phyloP scores from a whole-genome alignment of 2,329 filamentous ascomycete species.

The Colletotrichum lindemuthianum region DNA sequence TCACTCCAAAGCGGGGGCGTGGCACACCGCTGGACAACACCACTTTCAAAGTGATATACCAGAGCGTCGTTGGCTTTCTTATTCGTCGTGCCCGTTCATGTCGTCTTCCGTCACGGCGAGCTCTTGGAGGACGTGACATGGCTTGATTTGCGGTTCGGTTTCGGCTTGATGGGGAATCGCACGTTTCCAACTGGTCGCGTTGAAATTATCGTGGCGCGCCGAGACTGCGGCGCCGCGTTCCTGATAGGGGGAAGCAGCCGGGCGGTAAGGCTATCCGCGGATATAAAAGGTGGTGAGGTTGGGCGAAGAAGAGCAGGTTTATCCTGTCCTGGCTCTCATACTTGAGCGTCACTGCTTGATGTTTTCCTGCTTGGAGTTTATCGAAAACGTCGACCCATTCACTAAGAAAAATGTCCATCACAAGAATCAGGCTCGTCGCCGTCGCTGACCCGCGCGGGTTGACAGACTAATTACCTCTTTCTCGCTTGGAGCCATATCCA shows the following conservation, averaged over 20 bases:
- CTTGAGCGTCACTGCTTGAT: too few relatives aligned
- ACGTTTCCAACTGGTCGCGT: not conserved
- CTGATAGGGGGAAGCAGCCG: constrained; percentile 2
- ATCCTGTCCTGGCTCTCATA: too few relatives aligned
- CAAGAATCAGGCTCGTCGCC: constrained; percentile 29
- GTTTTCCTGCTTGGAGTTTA: too few relatives aligned
- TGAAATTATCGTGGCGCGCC: constrained; percentile 18
- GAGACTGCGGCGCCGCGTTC: constrained; percentile 15
- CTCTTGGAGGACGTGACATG: not conserved
- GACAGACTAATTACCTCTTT: too few relatives aligned
- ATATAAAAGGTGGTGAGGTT: constrained; percentile 3
- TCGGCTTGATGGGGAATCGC: not conserved
- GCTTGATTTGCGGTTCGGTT: not conserved
- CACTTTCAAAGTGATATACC: too few relatives aligned
- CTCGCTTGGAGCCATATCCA: too few relatives aligned
- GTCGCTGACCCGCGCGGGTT: not conserved
- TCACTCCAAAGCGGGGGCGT: too few relatives aligned
- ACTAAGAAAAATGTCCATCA: constrained; percentile 17
- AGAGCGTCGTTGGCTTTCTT: too few relatives aligned
- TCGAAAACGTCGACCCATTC: not conserved
- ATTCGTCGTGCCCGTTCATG: too few relatives aligned
- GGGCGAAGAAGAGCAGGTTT: too few relatives aligned
- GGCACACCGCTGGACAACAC: too few relatives aligned
- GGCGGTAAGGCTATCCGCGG: not conserved
- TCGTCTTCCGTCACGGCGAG: too few relatives aligned